Percentiles rank a stretch among this genome's conserved stretches.
phyloP scores from a whole-genome alignment of 129 eudicot genomes.

The Saposhnikovia divaricata region DNA sequence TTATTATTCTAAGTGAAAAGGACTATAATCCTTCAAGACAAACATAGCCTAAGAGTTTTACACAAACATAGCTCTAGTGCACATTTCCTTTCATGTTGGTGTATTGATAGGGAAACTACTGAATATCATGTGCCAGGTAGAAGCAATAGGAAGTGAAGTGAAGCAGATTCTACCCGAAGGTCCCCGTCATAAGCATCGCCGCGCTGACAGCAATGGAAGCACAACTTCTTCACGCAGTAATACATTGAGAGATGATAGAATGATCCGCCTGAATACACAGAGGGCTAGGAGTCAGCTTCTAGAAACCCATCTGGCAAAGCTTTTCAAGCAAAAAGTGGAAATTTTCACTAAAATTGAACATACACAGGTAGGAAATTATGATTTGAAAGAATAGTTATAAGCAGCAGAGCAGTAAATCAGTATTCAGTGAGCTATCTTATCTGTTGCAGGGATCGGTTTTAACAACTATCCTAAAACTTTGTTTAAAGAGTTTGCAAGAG shows the following conservation, averaged over 20 bases:
- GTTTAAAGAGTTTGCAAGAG: conserved; percentile 90
- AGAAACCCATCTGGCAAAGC: conserved; percentile 90
- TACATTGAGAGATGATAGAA: conserved; percentile 65
- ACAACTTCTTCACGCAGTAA: conserved; percentile 87
- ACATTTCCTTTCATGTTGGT: not conserved
- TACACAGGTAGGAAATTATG: conserved; percentile 54
- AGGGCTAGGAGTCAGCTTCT: conserved; percentile 93
- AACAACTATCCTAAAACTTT: conserved; percentile 63
- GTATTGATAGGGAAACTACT: not conserved
- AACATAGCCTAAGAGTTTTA: not conserved
- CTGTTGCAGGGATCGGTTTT: conserved; percentile 79
- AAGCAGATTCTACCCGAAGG: conserved; percentile 79
- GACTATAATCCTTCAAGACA: not conserved
- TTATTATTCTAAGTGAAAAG: not conserved
- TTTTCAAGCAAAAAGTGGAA: conserved; percentile 92
- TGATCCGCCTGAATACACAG: conserved; percentile 65
- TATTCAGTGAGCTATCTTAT: conserved; percentile 2
- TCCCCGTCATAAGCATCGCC: conserved; percentile 67
- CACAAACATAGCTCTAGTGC: not conserved
- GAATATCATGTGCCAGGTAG: conserved; percentile 33
- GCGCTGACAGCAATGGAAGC: conserved; percentile 92
- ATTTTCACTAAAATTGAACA: conserved; percentile 88
- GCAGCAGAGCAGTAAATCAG: not conserved
- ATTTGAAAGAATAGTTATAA: not conserved
- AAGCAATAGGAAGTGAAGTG: conserved; percentile 59